A percentile compares a stretch with the other conserved stretches of the same genome.
phyloP scores from a whole-genome alignment of 441 rosid species.

The Pelargonium myrrhifolium region DNA sequence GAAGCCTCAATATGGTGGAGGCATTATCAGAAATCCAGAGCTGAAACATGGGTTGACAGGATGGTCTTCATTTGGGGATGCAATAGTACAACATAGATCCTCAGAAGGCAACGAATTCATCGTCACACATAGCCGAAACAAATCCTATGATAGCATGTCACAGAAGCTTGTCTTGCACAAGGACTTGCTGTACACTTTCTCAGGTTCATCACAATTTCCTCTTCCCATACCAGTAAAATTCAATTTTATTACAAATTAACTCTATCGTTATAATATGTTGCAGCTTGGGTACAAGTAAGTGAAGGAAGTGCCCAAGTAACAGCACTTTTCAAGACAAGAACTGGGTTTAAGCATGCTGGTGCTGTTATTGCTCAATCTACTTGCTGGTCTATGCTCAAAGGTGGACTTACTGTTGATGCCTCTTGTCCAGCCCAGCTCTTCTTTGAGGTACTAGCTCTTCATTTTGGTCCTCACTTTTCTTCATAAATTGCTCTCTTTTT shows the following conservation, averaged over 20 bases:
- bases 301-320: constrained; percentile 32
- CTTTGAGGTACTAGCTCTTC: constrained; percentile 42
- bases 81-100: constrained; percentile 40
- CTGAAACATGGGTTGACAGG: constrained; percentile 39
- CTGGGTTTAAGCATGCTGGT: constrained; percentile 42
- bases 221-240: background rate
- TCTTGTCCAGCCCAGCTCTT: constrained; percentile 52
- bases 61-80: constrained; percentile 54
- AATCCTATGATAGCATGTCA: constrained; percentile 38
- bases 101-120: constrained; percentile 37
- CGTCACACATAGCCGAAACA: constrained; percentile 40
- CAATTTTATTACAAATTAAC: too few relatives aligned
- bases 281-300: constrained; percentile 70
- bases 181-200: constrained; percentile 46
- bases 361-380: constrained; percentile 41
- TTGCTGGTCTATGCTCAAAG: constrained; percentile 89
- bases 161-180: constrained; percentile 43
- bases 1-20: constrained; percentile 65
- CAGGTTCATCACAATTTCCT: constrained; percentile 33
- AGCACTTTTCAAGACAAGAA: constrained; percentile 42
- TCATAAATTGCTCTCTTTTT: too few relatives aligned
- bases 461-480: too few relatives aligned
- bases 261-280: background rate
- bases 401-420: constrained; percentile 56
- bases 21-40: constrained; percentile 61